These are phyloP conservation scores for Handroanthus guayacan DNA, from an alignment of 257 asterid species.

Conservation along the genomic window DNA sequence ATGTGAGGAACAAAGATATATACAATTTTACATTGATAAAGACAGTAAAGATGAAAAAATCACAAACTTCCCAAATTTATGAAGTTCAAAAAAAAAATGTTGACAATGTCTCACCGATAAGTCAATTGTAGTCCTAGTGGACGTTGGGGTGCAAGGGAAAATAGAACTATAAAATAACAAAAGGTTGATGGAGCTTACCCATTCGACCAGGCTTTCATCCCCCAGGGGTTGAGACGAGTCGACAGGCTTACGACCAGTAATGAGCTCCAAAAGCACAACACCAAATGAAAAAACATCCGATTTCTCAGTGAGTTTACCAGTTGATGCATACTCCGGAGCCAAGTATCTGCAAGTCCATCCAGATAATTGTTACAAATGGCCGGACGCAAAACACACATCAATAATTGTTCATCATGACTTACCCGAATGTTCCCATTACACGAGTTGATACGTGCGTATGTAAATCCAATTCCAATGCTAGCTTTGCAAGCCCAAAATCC, in stretches of 20 bases:
- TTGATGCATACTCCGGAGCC: slow-evolving; percentile 82
- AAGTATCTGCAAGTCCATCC: slow-evolving; percentile 56
- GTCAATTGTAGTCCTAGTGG: not conserved
- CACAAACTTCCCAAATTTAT: no score
- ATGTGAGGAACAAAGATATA: no score
- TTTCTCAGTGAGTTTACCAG: slow-evolving; percentile 70
- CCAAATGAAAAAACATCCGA: slow-evolving; percentile 75
- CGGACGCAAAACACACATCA: not conserved
- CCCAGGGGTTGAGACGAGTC: slow-evolving; percentile 74
- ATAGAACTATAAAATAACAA: slow-evolving; percentile 11
- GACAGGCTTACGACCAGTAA: slow-evolving; percentile 74
- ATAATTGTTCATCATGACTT: slow-evolving; percentile 23
- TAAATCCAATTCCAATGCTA: slow-evolving; percentile 57
- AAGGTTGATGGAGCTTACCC: slow-evolving; percentile 50
- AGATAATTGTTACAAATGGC: slow-evolving; percentile 13
- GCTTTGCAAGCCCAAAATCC: slow-evolving; percentile 78
- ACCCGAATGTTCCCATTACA: slow-evolving; percentile 84
- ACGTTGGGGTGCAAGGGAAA: not conserved
- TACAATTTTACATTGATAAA: no score
- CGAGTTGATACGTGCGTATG: slow-evolving; percentile 74
- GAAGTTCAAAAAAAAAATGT: no score
- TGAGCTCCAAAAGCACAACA: slow-evolving; percentile 76
- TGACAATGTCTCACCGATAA: not conserved
- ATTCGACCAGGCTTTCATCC: slow-evolving; percentile 76
- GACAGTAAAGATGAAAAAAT: no score